Evolutionary conservation across 2,329 filamentous ascomycete species (phyloP).

Genomic region (Cyphellophora europaea): DNA sequence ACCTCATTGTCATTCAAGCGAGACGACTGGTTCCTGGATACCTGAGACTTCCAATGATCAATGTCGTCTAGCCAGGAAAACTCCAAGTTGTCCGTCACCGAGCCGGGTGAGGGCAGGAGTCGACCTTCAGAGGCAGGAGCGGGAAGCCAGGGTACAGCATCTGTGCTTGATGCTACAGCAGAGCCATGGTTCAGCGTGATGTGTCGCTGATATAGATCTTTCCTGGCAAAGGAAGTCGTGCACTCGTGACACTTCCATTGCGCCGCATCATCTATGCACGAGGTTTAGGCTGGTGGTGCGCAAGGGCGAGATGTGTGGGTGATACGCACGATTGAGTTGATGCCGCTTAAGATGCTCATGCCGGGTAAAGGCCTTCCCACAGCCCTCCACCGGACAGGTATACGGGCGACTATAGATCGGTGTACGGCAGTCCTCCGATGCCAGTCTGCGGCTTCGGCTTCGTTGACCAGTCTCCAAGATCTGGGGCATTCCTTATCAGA

Average conservation of each 20-base stretch:
- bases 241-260: constrained; percentile 3
- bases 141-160: too few species aligned
- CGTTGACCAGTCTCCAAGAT: too few species aligned
- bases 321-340: constrained; percentile 6
- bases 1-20: not conserved
- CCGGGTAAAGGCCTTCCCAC: constrained; percentile 45
- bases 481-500: too few species aligned
- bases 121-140: too few species aligned
- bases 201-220: constrained; percentile 6
- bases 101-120: not conserved
- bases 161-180: too few species aligned
- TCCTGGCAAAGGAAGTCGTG: constrained; percentile 3
- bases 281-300: too few species aligned
- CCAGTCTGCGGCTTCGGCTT: too few species aligned
- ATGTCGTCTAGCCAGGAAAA: not conserved
- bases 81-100: not conserved
- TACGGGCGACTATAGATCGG: constrained; percentile 4
- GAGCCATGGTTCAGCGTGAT: constrained; percentile 1
- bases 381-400: constrained; percentile 22
- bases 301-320: too few species aligned
- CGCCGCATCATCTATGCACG: too few species aligned
- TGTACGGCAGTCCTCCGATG: too few species aligned
- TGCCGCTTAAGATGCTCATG: constrained; percentile 47
- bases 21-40: not conserved
- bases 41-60: constrained; percentile 2